These are phyloP conservation scores for Verticillium isaacii DNA, from an alignment of 2,329 filamentous ascomycete genomes.

Conservation along the genomic window DNA sequence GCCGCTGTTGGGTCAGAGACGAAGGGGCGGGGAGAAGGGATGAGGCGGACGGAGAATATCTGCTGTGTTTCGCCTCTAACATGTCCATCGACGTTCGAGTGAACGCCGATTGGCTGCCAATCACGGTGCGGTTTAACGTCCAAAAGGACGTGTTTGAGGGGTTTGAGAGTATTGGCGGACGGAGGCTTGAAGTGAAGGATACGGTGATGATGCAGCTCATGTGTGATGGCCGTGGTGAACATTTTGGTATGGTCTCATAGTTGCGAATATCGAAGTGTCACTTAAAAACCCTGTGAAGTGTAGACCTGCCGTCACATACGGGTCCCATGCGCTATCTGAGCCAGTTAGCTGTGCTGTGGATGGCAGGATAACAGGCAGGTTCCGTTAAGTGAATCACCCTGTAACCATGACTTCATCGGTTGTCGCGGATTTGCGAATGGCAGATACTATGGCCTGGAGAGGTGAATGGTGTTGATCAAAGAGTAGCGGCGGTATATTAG, in stretches of 20 bases:
- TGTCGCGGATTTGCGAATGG: too few relatives aligned
- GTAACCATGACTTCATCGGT: too few relatives aligned
- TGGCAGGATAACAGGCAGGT: too few relatives aligned
- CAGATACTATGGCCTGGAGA: too few relatives aligned
- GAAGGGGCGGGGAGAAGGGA: background rate
- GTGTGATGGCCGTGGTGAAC: background rate
- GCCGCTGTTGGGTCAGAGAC: background rate
- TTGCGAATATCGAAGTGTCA: background rate
- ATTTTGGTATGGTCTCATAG: background rate
- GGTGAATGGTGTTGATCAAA: too few relatives aligned
- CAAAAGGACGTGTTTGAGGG: background rate
- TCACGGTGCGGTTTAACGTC: background rate
- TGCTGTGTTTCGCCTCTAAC: background rate
- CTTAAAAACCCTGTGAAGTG: too few relatives aligned
- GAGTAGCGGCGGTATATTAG: too few relatives aligned
- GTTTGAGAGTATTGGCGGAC: background rate
- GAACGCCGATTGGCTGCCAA: background rate
- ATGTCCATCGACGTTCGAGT: background rate
- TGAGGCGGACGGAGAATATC: background rate
- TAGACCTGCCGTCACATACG: too few relatives aligned
- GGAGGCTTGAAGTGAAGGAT: slow-evolving; percentile 1
- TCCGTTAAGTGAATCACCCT: too few relatives aligned
- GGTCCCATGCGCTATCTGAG: too few relatives aligned
- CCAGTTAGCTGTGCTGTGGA: too few relatives aligned
- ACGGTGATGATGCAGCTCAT: background rate